A percentile compares a stretch with the other conserved stretches of the same genome.
Conservation (phyloP, 23 red algal species). For the Gracilaria caudata region DNA sequence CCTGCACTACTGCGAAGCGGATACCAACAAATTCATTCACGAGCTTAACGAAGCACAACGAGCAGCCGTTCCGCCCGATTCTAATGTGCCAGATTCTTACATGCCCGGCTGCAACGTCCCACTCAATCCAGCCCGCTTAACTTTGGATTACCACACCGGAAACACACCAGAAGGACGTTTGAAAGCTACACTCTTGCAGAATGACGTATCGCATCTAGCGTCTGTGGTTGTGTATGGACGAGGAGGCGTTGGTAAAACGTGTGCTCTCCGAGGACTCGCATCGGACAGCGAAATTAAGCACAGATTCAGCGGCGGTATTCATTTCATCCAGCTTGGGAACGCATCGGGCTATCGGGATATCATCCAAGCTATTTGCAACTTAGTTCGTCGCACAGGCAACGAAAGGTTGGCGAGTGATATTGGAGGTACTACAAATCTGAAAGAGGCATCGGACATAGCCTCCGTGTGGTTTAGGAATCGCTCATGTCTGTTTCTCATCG, state of each 20-base stretch:
- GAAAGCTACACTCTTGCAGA: conserved; percentile 10
- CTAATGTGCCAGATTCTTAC: neutral
- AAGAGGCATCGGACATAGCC: conserved; percentile 1
- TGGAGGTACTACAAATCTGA: neutral
- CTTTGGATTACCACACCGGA: neutral
- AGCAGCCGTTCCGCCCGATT: too few species aligned
- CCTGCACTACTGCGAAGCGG: too few species aligned
- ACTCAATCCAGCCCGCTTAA: neutral
- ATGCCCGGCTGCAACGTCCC: neutral
- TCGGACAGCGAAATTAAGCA: neutral
- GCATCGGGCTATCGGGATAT: neutral
- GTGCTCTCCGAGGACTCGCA: neutral
- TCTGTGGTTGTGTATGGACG: neutral
- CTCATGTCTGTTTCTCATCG: conserved; percentile 10
- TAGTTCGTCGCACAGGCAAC: neutral
- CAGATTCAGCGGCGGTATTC: neutral
- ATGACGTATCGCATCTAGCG: too few species aligned
- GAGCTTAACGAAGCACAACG: too few species aligned
- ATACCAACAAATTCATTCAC: too few species aligned
- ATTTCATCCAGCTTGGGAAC: conserved; percentile 3
- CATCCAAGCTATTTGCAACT: neutral
- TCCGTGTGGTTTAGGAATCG: neutral
- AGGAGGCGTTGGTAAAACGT: conserved; percentile 4
- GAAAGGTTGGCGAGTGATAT: neutral
- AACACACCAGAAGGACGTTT: conserved; percentile 1